These are phyloP conservation scores for Nicotiana otophora DNA, from an alignment of 257 asterid species.

Conservation along the genomic window DNA sequence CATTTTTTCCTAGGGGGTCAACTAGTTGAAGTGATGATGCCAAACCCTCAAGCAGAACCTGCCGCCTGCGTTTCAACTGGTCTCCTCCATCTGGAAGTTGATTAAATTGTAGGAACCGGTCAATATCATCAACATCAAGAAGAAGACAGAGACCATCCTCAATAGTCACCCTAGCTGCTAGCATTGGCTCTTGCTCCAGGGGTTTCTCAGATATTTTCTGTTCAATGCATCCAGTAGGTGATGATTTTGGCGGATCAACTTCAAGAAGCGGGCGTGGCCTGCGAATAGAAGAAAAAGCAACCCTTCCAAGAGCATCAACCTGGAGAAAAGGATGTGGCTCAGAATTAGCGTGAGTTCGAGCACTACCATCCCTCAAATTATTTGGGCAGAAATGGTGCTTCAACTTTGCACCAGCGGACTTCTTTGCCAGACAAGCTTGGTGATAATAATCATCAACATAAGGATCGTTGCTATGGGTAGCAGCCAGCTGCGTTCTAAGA, in stretches of 20 bases:
- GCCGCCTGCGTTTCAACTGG: slow-evolving; percentile 57
- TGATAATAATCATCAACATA: slow-evolving; percentile 87
- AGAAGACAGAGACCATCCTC: slow-evolving; percentile 84
- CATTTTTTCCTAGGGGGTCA: slow-evolving; percentile 60
- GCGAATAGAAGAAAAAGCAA: slow-evolving; percentile 82
- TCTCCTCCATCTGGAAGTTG: slow-evolving; percentile 62
- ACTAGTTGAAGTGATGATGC: slow-evolving; percentile 73
- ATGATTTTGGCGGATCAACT: slow-evolving; percentile 66
- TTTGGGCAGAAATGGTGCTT: slow-evolving; percentile 88
- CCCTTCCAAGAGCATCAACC: slow-evolving; percentile 95
- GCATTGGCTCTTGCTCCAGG: slow-evolving; percentile 95
- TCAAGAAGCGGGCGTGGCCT: slow-evolving; percentile 95
- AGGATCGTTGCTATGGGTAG: slow-evolving; percentile 91
- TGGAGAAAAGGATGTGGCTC: slow-evolving; percentile 88
- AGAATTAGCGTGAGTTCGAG: slow-evolving; percentile 53
- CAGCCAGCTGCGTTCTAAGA: slow-evolving; percentile 75
- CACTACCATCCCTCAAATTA: slow-evolving; percentile 51
- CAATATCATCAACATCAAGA: slow-evolving; percentile 91
- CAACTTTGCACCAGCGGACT: slow-evolving; percentile 60
- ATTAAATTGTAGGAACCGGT: slow-evolving; percentile 67
- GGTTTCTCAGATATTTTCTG: slow-evolving; percentile 65
- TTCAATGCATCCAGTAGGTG: slow-evolving; percentile 36
- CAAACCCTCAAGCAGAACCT: slow-evolving; percentile 55
- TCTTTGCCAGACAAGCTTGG: slow-evolving; percentile 84
- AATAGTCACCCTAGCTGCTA: slow-evolving; percentile 87